Base-by-base conservation (phyloP, 805 yeast genomes). In the Metahyphopichia silvanorum region DNA sequence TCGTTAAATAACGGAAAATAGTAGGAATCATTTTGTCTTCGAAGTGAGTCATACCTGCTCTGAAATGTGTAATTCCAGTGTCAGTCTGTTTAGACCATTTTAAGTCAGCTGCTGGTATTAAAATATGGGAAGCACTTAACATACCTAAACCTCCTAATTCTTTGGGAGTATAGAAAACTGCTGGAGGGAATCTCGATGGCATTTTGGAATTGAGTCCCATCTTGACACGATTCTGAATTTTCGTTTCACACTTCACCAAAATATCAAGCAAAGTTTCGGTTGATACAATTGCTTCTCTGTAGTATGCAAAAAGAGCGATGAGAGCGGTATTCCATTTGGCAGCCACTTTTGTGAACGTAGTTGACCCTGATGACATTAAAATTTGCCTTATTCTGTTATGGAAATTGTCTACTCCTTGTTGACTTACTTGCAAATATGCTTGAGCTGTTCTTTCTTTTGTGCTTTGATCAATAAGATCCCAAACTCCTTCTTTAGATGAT, bases 171-270 rank as follows among this genome's bases (percentile, higher is more conserved):
- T 93, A 93, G 50, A 93, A 93, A 0, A 93, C 98, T 3, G 97
- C 97, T 0, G 98, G 99, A 3, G 99, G 99, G 62, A 93, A 93
- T 35, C 99, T 71, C 0, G 96, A 81, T 1, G 99, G 99, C 99
- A 93, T 93, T 59, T 93, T 93, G 10, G 98, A 91, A 49, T 93
- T 93, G 39, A 93, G 69, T 0, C 98, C 98, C 64, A 91, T 75
- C 53, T 93, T 93, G 13, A 93, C 96, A 43, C 95, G 72, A 34
- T 89, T 93, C 60, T 93, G 99, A 27, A 93, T 82, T 50, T 85
- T 82, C 0, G 96, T 89, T 51, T 93, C 99, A 44, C 94, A 77
- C 49, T 84, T 86, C 8, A 93, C 99, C 29, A 93, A 64, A 3
- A 79, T 67, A 53, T 89, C 96, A 8, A 93, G 64, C 21, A 93